Percentiles rank a stretch among this genome's conserved stretches.
Conservation (phyloP, 1,139 yeast species). For the Hemisphaericaspora lyxosophila region DNA sequence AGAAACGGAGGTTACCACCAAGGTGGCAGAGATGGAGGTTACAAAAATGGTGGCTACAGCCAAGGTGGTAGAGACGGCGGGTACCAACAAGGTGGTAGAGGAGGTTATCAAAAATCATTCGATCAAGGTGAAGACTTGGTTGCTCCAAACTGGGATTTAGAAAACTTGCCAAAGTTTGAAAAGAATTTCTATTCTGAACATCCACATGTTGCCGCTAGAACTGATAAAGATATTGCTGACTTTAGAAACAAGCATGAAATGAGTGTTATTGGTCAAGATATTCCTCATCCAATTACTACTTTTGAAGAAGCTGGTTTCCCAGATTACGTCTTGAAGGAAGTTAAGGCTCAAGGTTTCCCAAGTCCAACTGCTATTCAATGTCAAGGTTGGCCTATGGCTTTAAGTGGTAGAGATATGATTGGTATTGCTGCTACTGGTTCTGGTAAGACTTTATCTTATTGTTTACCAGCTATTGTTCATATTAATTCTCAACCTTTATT, state of each 20-base stretch:
- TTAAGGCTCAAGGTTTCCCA: constrained; percentile 89
- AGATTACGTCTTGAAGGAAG: constrained; percentile 84
- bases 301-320: constrained; percentile 99
- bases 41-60: constrained; percentile 29
- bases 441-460: constrained; percentile 95
- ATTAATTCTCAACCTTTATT: constrained; percentile 96
- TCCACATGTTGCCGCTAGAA: constrained; percentile 71
- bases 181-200: constrained; percentile 92
- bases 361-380: constrained; percentile 95
- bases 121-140: constrained; percentile 51
- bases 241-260: constrained; percentile 85
- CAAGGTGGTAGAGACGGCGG: constrained; percentile 25
- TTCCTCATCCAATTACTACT: constrained; percentile 90
- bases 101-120: constrained; percentile 25
- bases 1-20: constrained; percentile 11
- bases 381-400: constrained; percentile 99
- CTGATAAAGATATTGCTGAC: constrained; percentile 65
- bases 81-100: constrained; percentile 25
- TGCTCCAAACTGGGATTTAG: constrained; percentile 79
- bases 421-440: constrained; percentile 99
- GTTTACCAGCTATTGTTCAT: constrained; percentile 95
- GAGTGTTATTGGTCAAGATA: constrained; percentile 79
- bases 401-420: constrained; percentile 97
- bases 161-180: constrained; percentile 81
- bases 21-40: constrained; percentile 25